Conservation (phyloP, 1,284 basidiomycete genomes). For the Cerrena zonata region DNA sequence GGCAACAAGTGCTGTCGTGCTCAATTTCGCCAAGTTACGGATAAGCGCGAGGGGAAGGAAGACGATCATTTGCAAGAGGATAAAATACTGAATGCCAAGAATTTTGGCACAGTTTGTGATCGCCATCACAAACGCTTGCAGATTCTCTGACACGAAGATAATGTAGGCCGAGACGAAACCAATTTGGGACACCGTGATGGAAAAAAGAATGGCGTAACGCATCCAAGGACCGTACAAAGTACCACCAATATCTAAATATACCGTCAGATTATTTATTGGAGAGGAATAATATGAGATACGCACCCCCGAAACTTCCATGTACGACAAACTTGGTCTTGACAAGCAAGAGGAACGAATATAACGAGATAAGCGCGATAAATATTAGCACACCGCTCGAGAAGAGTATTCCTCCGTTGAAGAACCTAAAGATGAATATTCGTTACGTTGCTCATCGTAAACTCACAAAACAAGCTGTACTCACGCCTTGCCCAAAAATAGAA, state of each 20-base stretch:
- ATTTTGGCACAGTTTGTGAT: constrained; percentile 73
- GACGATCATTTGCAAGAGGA: constrained; percentile 77
- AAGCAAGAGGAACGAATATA: constrained; percentile 92
- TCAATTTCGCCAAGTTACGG: constrained; percentile 87
- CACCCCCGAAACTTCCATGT: constrained; percentile 89
- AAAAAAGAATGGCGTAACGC: constrained; percentile 83
- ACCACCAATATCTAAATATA: constrained; percentile 81
- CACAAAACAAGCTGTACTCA: constrained; percentile 31
- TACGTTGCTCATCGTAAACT: constrained; percentile 1
- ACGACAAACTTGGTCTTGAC: constrained; percentile 86
- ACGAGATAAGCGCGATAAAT: constrained; percentile 80
- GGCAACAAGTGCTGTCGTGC: constrained; percentile 86
- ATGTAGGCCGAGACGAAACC: constrained; percentile 88
- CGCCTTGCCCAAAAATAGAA: constrained; percentile 94
- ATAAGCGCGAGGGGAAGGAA: constrained; percentile 86
- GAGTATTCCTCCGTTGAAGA: constrained; percentile 91
- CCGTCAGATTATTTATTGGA: background rate
- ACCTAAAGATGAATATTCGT: constrained; percentile 42
- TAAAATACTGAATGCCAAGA: constrained; percentile 75
- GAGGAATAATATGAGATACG: constrained; percentile 1
- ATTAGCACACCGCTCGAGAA: constrained; percentile 82
- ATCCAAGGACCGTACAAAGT: constrained; percentile 88
- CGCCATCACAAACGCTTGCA: constrained; percentile 83
- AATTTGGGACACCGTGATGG: constrained; percentile 86
- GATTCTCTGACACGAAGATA: constrained; percentile 93